Evolutionary conservation across 306 rosid genomes (phyloP), one percentile per base, ranked within the genome.

Genomic region (Quercus berberidifolia): DNA sequence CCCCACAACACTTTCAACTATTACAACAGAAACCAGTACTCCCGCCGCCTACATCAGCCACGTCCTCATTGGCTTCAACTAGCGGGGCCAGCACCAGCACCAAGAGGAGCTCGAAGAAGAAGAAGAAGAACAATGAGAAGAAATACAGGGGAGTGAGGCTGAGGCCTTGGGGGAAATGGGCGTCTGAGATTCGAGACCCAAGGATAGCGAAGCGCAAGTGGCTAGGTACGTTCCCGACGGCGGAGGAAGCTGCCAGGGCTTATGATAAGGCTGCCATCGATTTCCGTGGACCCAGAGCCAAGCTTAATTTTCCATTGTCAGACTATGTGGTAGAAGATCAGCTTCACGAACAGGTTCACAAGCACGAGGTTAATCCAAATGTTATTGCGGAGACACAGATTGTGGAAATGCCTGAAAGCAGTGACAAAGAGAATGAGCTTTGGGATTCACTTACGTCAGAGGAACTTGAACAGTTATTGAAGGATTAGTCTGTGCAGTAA

Each of bases 101-200:
- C 12, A 25, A 41, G 63, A n/a, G 12, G 11, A 38, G 35, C 21
- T 30, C 1, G n/a, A 28, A 6, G 59, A 54, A 11, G 71, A 69
- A 69, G 46, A 46, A 28, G 28, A n/a, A n/a, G n/a, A n/a, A n/a
- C n/a, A n/a, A 23, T 76, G 80, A 79, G 75, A 56, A 60, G 20
- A 74, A 74, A 7, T 84, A 83, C 85, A 82, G 89, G 67, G 95
- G 95, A 55, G 95, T 89, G 76, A 76, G 92, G 64, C 89, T 82
- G 81, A 87, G 91, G 80, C 90, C 90, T 1, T 83, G 91, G 91
- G 92, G 95, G 18, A 91, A 88, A 54, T 91, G 92, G 92, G 92
- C 88, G 9, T 90, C 90, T 0, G 95, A 89, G 85, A 91, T 87
- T 25, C 59, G 90, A 23, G 91, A 89, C 73, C 95, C 93, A 0